phyloP scores from a whole-genome alignment of 768 basidiomycete species.

The Pulveroboletus frians region DNA sequence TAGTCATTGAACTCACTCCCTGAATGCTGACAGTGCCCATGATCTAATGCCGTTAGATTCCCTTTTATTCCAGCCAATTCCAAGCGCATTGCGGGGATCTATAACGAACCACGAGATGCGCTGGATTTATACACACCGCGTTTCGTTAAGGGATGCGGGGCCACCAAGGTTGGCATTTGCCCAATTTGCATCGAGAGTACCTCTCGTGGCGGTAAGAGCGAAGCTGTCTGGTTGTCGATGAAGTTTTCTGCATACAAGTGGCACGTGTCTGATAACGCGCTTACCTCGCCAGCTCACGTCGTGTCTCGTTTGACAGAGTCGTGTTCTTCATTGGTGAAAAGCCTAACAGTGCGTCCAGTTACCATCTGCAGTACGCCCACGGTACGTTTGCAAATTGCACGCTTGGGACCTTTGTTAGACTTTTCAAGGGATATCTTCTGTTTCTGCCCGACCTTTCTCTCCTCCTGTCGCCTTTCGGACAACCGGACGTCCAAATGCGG shows the following conservation, averaged over 20 bases:
- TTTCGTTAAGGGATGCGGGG: slow-evolving; percentile 65
- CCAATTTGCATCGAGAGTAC: slow-evolving; percentile 65
- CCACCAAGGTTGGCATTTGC: slow-evolving; percentile 68
- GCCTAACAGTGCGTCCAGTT: slow-evolving; percentile 38
- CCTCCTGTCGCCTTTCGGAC: slow-evolving; percentile 64
- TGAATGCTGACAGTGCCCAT: slow-evolving; percentile 1
- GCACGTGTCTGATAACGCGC: slow-evolving; percentile 34
- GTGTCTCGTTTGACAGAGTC: slow-evolving; percentile 14
- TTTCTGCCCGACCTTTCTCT: slow-evolving; percentile 67
- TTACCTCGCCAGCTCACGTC: slow-evolving; percentile 3
- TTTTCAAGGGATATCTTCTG: slow-evolving; percentile 60
- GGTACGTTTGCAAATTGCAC: slow-evolving; percentile 37
- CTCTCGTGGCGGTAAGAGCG: slow-evolving; percentile 58
- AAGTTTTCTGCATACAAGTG: slow-evolving; percentile 83
- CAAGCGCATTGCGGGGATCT: slow-evolving; percentile 37
- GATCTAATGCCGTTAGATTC: slow-evolving; percentile 13
- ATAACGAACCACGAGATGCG: slow-evolving; percentile 54
- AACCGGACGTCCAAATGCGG: slow-evolving; percentile 39
- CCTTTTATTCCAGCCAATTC: slow-evolving; percentile 13
- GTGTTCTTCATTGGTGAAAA: neutral
- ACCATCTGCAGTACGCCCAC: slow-evolving; percentile 79
- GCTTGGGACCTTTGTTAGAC: neutral
- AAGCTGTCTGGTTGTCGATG: slow-evolving; percentile 67
- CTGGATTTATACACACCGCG: slow-evolving; percentile 77
- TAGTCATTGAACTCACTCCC: neutral